phyloP scores from a whole-genome alignment of 2,329 filamentous ascomycete species.

The Ramularia endophylla region DNA sequence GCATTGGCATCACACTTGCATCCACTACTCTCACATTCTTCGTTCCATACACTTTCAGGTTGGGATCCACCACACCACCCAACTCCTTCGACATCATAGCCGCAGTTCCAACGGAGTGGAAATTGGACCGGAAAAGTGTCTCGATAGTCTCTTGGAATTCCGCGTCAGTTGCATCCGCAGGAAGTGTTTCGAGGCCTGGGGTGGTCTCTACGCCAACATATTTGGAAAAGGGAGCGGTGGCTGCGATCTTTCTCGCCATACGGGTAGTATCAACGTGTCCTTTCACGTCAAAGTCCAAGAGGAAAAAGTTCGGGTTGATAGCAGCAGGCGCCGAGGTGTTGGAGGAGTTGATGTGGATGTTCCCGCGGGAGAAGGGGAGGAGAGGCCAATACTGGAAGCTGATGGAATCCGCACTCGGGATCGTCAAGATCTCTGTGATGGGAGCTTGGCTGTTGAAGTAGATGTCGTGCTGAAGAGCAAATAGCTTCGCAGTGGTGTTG shows the following conservation, averaged over 20 bases:
- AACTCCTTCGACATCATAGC: constrained; percentile 20
- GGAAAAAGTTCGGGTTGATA: too few species aligned
- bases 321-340: too few species aligned
- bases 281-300: constrained; percentile 26
- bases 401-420: constrained; percentile 4
- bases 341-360: too few species aligned
- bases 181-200: constrained; percentile 20
- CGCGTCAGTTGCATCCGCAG: constrained; percentile 11
- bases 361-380: constrained; percentile 24
- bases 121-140: constrained; percentile 6
- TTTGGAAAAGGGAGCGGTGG: constrained; percentile 17
- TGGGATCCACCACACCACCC: constrained; percentile 23
- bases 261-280: constrained; percentile 17
- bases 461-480: constrained; percentile 13
- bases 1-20: constrained; percentile 24
- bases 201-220: constrained; percentile 27
- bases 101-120: constrained; percentile 16
- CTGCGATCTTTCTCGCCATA: constrained; percentile 4
- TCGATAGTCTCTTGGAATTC: constrained; percentile 15
- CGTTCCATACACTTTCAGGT: constrained; percentile 21
- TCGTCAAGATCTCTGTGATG: constrained; percentile 9
- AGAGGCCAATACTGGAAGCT: constrained; percentile 16
- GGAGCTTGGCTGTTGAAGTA: constrained; percentile 12
- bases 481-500: constrained; percentile 11
- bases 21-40: constrained; percentile 19